Base-by-base conservation (phyloP, 2,329 filamentous ascomycete species). In the Exophiala dermatitidis region DNA sequence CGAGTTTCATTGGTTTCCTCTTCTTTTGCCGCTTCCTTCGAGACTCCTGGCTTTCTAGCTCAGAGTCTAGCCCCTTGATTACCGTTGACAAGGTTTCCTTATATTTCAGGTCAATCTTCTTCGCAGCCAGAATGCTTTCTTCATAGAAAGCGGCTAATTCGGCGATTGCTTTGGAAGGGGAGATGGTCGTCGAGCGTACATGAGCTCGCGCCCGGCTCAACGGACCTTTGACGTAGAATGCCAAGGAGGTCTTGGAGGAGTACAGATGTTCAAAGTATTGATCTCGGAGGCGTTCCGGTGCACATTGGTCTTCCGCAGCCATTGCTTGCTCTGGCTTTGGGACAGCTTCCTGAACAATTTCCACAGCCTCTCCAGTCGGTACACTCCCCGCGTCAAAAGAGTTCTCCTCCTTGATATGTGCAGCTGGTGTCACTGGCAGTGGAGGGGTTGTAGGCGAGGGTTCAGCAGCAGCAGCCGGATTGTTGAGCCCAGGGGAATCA, bases 201-300 rank as follows among this genome's bases (percentile, higher is more conserved):
- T 68, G 66, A 37, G 65, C 69, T 32, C 74, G 70, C 30, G 71
- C 74, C 30, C 74, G 71, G 9, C 73, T 68, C 47, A 77, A 63
- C 10, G 74, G 74, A 3, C 74, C 74, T 64, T 77, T 77, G 34
- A 73, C 73, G 61, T 76, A 77, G 60, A 76, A 77, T 50, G 74
- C 74, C 50, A 77, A 64, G 30, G 73, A 75, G n/a, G 73, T 71
- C 67, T 74, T 62, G 28, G 58, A 61, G 8, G 46, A 52, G 50
- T 64, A 64, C 12, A 64, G 50, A 37, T 60, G 52, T 28, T 64
- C 61, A 12, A 63, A 57, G 48, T 62, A 63, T 34, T 60, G 59
- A 36, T 46, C 53, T 32, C 60, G 52, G 28, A 63, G 54, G 6
- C 60, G 58, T 12, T 59, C 56, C 12, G 48, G 37, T 7, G 52